These are phyloP conservation scores for Fusarium compactum DNA, from an alignment of 2,329 filamentous ascomycete genomes.

Conservation along the genomic window DNA sequence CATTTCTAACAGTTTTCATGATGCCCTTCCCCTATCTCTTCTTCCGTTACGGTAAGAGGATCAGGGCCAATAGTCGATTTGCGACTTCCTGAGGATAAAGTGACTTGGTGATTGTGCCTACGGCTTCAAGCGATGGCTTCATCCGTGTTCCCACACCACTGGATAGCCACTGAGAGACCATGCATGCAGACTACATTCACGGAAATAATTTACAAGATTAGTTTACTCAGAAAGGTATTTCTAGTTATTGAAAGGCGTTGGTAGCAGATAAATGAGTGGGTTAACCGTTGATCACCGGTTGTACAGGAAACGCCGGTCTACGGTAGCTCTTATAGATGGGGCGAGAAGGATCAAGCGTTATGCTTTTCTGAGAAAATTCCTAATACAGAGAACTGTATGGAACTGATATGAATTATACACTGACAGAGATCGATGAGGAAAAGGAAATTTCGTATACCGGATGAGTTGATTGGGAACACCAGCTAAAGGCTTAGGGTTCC, in stretches of 20 bases:
- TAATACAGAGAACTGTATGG: neutral
- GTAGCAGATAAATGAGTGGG: neutral
- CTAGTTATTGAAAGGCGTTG: neutral
- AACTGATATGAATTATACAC: neutral
- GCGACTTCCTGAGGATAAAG: slow-evolving; percentile 51
- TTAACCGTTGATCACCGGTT: slow-evolving; percentile 16
- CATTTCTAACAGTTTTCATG: slow-evolving; percentile 71
- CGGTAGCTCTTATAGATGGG: slow-evolving; percentile 4
- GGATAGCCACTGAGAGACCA: slow-evolving; percentile 23
- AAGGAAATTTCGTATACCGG: too few relatives aligned
- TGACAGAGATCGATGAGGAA: neutral
- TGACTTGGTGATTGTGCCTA: neutral
- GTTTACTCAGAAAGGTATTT: neutral
- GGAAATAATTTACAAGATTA: neutral
- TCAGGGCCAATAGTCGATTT: slow-evolving; percentile 67
- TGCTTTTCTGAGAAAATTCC: neutral
- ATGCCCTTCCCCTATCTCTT: slow-evolving; percentile 74
- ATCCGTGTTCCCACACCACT: slow-evolving; percentile 18
- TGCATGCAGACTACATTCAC: neutral
- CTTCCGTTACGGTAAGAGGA: slow-evolving; percentile 69
- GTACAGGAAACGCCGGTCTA: slow-evolving; percentile 7
- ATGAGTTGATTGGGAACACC: slow-evolving; percentile 1
- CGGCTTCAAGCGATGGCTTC: neutral
- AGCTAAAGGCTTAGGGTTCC: neutral
- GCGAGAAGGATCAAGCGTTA: neutral